A percentile compares a stretch with the other conserved stretches of the same genome.
Evolutionary conservation across 225 moss, liverwort and hornwort species (phyloP).

Genomic region (Anthoceros angustus): DNA sequence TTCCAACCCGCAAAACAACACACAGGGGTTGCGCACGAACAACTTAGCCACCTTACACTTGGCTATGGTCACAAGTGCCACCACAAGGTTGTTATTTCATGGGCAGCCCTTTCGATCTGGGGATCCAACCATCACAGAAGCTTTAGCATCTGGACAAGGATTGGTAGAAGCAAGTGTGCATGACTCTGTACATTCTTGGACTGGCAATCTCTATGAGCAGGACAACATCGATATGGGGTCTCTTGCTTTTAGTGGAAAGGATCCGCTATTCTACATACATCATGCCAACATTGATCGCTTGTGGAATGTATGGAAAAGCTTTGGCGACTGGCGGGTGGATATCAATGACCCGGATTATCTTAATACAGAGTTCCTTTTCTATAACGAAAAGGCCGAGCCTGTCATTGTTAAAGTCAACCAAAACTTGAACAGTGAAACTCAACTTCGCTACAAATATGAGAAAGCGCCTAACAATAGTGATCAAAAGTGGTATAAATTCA

Average conservation of each 20-base stretch:
- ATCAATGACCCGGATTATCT: constrained; percentile 7
- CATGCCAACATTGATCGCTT: not conserved
- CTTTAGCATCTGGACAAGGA: not conserved
- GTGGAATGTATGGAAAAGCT: constrained; percentile 14
- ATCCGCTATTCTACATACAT: not conserved
- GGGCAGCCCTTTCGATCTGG: no score
- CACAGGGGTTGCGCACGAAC: no score
- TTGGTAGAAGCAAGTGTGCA: not conserved
- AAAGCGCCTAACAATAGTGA: not conserved
- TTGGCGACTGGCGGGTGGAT: constrained; percentile 2
- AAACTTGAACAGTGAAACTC: not conserved
- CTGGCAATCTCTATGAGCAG: not conserved
- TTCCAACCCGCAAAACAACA: no score
- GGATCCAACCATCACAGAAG: no score
- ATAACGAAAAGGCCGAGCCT: constrained; percentile 6
- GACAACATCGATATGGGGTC: not conserved
- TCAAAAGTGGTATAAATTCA: no score
- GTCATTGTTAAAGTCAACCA: constrained; percentile 1
- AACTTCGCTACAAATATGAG: constrained; percentile 1
- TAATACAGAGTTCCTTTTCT: constrained; percentile 6
- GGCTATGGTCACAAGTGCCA: no score
- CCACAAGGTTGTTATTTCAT: no score
- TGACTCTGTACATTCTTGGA: not conserved
- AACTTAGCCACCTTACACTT: no score
- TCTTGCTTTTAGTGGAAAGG: not conserved